These are phyloP conservation scores for Terana coerulea DNA, from an alignment of 768 basidiomycete species.

Conservation along the genomic window DNA sequence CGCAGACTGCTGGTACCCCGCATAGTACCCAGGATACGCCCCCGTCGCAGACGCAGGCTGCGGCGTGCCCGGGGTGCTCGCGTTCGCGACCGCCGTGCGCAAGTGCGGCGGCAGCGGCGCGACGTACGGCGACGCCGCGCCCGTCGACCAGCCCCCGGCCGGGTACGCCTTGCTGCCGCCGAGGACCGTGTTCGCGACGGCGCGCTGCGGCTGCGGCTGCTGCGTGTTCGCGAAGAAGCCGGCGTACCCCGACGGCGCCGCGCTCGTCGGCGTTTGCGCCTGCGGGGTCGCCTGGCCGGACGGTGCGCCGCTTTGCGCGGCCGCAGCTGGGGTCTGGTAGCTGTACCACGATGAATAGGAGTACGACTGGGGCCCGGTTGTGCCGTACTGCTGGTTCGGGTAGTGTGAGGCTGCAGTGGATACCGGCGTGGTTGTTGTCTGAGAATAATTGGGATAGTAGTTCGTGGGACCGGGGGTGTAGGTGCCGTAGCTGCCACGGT, in stretches of 20 bases:
- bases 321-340: slow-evolving; percentile 33
- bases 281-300: slow-evolving; percentile 45
- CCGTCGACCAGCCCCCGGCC: slow-evolving; percentile 18
- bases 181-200: slow-evolving; percentile 53
- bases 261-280: slow-evolving; percentile 27
- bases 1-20: slow-evolving; percentile 19
- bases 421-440: slow-evolving; percentile 23
- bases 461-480: slow-evolving; percentile 37
- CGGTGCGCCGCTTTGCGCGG: slow-evolving; percentile 22
- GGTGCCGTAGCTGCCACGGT: slow-evolving; percentile 35
- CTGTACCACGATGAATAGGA: slow-evolving; percentile 41
- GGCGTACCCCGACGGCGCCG: slow-evolving; percentile 36
- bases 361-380: slow-evolving; percentile 37
- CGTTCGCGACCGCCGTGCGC: slow-evolving; percentile 19
- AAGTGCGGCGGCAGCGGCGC: slow-evolving; percentile 39
- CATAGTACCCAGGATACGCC: slow-evolving; percentile 20
- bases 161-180: slow-evolving; percentile 21
- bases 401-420: slow-evolving; percentile 28
- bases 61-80: slow-evolving; percentile 19
- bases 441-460: slow-evolving; percentile 29
- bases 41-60: slow-evolving; percentile 20
- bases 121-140: slow-evolving; percentile 15
- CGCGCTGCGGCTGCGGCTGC: slow-evolving; percentile 34
- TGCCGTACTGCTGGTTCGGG: slow-evolving; percentile 33
- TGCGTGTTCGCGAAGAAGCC: slow-evolving; percentile 36